These are phyloP conservation scores for Monosporozyma unispora DNA, from an alignment of 805 yeast species.

Conservation along the genomic window DNA sequence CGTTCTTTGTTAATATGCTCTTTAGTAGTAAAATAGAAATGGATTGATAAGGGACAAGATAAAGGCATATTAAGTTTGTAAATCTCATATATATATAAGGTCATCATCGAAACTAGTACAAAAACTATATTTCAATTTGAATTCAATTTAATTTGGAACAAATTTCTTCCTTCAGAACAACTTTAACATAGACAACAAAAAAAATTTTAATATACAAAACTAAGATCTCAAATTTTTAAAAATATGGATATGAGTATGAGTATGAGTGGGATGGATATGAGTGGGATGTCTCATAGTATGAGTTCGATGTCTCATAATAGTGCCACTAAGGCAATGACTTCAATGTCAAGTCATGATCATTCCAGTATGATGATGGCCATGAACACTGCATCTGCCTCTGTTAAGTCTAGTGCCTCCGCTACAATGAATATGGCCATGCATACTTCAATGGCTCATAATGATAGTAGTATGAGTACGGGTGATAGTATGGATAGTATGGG, in stretches of 20 bases:
- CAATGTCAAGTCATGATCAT: background rate
- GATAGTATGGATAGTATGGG: constrained; percentile 12
- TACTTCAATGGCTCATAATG: background rate
- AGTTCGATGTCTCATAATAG: background rate
- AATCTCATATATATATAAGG: background rate
- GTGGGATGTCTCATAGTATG: too few relatives aligned
- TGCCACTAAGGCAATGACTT: background rate
- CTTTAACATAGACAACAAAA: too few relatives aligned
- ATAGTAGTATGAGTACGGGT: constrained; percentile 8
- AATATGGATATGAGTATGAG: constrained; percentile 4
- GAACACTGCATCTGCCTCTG: background rate
- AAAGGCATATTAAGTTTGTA: too few relatives aligned
- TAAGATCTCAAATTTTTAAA: background rate
- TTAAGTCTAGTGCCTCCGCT: too few relatives aligned
- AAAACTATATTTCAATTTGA: too few relatives aligned
- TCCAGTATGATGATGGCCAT: constrained; percentile 8
- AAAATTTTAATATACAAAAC: too few relatives aligned
- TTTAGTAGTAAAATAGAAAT: too few relatives aligned
- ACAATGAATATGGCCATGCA: constrained; percentile 2
- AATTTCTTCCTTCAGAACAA: too few relatives aligned
- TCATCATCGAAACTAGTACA: background rate
- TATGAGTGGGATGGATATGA: too few relatives aligned
- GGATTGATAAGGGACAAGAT: too few relatives aligned
- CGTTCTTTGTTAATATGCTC: too few relatives aligned
- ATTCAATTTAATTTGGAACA: too few relatives aligned